Evolutionary conservation across 164 flowering plant genomes (phyloP), one percentile per base, ranked within the genome.

Genomic region (Saururus chinensis): DNA sequence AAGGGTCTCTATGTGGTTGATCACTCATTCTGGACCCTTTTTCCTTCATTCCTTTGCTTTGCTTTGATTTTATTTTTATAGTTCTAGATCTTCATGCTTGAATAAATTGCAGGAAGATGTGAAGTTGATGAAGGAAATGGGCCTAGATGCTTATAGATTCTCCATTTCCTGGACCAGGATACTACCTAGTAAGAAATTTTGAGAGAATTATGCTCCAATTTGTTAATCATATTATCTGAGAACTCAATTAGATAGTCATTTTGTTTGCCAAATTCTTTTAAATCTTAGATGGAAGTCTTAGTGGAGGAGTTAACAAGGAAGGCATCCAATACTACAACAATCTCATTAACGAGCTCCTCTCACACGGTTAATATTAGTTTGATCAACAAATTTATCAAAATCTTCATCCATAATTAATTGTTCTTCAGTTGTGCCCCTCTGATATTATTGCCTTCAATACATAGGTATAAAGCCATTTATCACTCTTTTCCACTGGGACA

Each of bases 91-190:
- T 21, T 56, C 0, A 22, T 13, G 1, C 14, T 12, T 30, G 9
- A 14, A 12, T 11, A 55, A 40, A 1, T 63, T 62, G 35, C 72
- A 88, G 91, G 89, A 82, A 60, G 93, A 89, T 68, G 85, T 89
- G 41, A 63, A 66, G 40, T 60, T 82, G 14, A 76, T 83, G 78
- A 82, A 82, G 40, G 66, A 77, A 24, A 67, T 81, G 68, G 77
- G 79, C 0, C 14, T 85, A 13, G 84, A 85, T 60, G 88, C 84
- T n/a, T 86, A 72, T 61, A 78, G 90, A 58, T 78, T 88, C 57
- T 88, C 96, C 37, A 84, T 88, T 53, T 88, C 96, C 4, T 88
- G 96, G 96, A 24, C 92, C 0, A 74, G 92, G 70, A 23, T 86
- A 25, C 61, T 88, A 12, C 88, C 90, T 6, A 49, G 87, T 84